phyloP scores from a whole-genome alignment of 768 basidiomycete species.

The Serendipita sp. region DNA sequence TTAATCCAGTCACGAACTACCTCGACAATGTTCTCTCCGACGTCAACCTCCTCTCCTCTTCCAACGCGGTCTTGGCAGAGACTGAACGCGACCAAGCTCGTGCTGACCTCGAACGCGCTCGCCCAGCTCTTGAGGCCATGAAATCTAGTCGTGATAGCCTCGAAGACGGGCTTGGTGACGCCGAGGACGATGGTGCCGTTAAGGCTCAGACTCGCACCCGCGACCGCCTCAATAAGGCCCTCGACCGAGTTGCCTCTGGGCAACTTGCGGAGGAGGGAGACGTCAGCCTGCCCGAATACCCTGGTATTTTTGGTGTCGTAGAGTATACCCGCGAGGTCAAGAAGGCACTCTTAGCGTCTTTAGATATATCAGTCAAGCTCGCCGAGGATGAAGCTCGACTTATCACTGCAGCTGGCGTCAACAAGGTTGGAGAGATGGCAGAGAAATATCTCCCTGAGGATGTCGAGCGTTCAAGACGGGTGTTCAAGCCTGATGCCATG shows the following conservation, averaged over 20 bases:
- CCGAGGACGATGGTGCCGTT: constrained; percentile 63
- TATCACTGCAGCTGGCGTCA: constrained; percentile 48
- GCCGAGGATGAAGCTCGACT: constrained; percentile 74
- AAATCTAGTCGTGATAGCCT: constrained; percentile 52
- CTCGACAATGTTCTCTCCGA: constrained; percentile 80
- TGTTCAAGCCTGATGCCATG: constrained; percentile 98
- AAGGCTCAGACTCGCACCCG: constrained; percentile 39
- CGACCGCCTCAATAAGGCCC: constrained; percentile 42
- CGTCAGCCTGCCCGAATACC: constrained; percentile 58
- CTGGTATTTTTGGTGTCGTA: constrained; percentile 70
- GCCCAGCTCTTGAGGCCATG: constrained; percentile 84
- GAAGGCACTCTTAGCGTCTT: constrained; percentile 52
- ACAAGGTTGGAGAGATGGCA: constrained; percentile 49
- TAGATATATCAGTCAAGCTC: constrained; percentile 63
- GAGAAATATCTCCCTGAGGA: constrained; percentile 65
- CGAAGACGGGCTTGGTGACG: constrained; percentile 60
- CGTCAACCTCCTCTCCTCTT: constrained; percentile 68
- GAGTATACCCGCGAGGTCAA: constrained; percentile 76
- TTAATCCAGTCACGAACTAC: constrained; percentile 85
- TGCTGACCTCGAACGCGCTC: constrained; percentile 47
- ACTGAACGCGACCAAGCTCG: constrained; percentile 57
- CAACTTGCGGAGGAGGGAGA: constrained; percentile 42
- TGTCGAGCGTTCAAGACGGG: constrained; percentile 63
- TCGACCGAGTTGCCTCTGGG: constrained; percentile 66
- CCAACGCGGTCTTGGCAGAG: constrained; percentile 79